phyloP scores from a whole-genome alignment of 352 stramenopile genomes.

The Pythium monospermum region DNA sequence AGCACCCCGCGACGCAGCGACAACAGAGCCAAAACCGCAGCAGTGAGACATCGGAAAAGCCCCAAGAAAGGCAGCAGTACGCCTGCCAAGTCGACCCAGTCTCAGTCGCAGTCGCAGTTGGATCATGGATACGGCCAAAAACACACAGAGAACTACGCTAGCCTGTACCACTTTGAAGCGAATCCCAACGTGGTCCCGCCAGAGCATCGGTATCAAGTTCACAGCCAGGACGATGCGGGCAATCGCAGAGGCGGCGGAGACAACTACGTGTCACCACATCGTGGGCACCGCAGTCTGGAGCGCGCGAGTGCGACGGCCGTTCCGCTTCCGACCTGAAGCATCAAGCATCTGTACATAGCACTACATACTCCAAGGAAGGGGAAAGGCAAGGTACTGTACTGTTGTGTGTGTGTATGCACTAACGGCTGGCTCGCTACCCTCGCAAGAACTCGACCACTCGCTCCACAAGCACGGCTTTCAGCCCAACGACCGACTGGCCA shows the following conservation, averaged over 20 bases:
- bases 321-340: conserved; percentile 15
- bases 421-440: no score
- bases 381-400: no score
- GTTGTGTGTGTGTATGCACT: conserved; percentile 1
- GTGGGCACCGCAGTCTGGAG: no score
- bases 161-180: no score
- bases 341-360: not conserved
- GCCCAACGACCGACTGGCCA: conserved; percentile 31
- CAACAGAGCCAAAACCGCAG: conserved; percentile 3
- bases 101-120: not conserved
- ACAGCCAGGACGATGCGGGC: no score
- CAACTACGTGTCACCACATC: no score
- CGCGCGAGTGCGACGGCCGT: conserved; percentile 5
- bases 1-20: conserved; percentile 9
- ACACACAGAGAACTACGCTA: no score
- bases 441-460: conserved; percentile 42
- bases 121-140: not conserved
- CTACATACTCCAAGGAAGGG: no score
- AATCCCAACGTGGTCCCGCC: no score
- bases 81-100: conserved; percentile 3
- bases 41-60: conserved; percentile 9
- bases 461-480: conserved; percentile 65
- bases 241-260: no score
- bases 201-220: no score
- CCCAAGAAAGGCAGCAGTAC: conserved; percentile 7